phyloP scores from a whole-genome alignment of 129 eudicot genomes.

The Pittosporum tobira region DNA sequence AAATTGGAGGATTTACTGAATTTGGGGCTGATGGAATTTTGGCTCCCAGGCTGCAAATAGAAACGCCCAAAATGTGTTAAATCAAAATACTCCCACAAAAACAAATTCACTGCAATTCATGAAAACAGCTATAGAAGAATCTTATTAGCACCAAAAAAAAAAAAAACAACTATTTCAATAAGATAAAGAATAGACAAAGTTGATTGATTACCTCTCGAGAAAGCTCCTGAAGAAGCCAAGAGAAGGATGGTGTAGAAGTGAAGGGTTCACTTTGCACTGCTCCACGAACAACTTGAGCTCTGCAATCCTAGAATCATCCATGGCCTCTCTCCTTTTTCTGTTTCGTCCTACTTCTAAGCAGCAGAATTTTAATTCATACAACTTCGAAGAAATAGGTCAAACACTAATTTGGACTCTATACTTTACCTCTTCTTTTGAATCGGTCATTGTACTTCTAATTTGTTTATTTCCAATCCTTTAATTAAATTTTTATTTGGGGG shows the following conservation, averaged over 20 bases:
- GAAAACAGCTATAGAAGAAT: no score
- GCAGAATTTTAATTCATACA: no score
- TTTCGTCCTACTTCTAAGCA: background rate
- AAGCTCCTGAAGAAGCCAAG: conserved; percentile 62
- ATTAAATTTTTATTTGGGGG: no score
- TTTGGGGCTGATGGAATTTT: conserved; percentile 33
- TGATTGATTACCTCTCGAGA: conserved; percentile 41
- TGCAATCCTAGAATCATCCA: conserved; percentile 45
- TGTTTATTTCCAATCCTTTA: no score
- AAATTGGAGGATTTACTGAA: conserved; percentile 32
- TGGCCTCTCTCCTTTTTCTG: conserved; percentile 9
- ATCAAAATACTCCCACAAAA: no score
- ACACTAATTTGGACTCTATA: no score
- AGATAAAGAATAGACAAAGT: background rate
- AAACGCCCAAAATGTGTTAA: conserved; percentile 6
- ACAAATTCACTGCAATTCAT: no score
- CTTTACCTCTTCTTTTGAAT: no score
- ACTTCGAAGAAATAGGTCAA: no score
- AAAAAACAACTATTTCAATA: background rate
- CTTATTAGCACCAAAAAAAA: background rate
- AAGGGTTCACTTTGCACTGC: conserved; percentile 48
- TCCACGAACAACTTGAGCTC: conserved; percentile 51
- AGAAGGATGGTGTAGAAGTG: conserved; percentile 52
- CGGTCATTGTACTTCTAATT: no score
- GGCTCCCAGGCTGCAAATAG: conserved; percentile 48